Evolutionary conservation across 192 early-diverging fungal species (phyloP).

Genomic region (Linderina pennispora): DNA sequence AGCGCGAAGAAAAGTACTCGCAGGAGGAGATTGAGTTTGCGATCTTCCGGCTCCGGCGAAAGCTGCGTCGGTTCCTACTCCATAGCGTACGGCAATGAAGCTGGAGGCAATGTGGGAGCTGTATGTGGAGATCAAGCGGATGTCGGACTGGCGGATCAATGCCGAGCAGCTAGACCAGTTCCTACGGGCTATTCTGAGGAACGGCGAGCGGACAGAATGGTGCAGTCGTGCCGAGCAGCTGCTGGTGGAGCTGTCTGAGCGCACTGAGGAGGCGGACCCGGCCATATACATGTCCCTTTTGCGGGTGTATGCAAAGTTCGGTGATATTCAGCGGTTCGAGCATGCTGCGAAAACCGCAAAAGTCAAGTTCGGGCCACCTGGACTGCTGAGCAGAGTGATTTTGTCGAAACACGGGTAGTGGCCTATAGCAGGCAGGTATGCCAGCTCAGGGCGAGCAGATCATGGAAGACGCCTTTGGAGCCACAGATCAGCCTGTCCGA

Average conservation of each 20-base stretch:
- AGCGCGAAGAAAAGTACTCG: slow-evolving; percentile 1
- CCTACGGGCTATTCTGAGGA: slow-evolving; percentile 17
- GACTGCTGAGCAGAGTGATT: slow-evolving; percentile 4
- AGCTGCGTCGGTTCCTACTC: slow-evolving; percentile 17
- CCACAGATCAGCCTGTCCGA: too few relatives aligned
- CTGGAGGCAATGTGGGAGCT: slow-evolving; percentile 30
- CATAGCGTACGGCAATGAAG: slow-evolving; percentile 12
- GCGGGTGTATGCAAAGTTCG: slow-evolving; percentile 23
- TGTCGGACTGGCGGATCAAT: slow-evolving; percentile 7
- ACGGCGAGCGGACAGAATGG: slow-evolving; percentile 16
- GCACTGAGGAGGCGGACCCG: background rate
- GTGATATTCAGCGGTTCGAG: slow-evolving; percentile 17
- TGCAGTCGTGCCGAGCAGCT: slow-evolving; percentile 12
- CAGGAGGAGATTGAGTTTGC: slow-evolving; percentile 11
- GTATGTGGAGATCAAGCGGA: slow-evolving; percentile 9
- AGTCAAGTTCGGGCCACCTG: background rate
- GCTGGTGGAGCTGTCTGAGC: background rate
- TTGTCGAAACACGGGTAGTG: slow-evolving; percentile 9
- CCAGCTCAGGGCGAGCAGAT: slow-evolving; percentile 12
- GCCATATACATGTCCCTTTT: slow-evolving; percentile 12
- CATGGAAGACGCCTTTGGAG: too few relatives aligned
- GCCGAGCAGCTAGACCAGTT: slow-evolving; percentile 15
- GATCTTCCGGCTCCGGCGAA: slow-evolving; percentile 12
- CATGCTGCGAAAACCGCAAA: background rate
- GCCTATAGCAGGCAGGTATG: slow-evolving; percentile 19